Evolutionary conservation across 768 basidiomycete genomes (phyloP), one percentile per base, ranked within the genome.

Genomic region (Lepiota brunneoincarnata): DNA sequence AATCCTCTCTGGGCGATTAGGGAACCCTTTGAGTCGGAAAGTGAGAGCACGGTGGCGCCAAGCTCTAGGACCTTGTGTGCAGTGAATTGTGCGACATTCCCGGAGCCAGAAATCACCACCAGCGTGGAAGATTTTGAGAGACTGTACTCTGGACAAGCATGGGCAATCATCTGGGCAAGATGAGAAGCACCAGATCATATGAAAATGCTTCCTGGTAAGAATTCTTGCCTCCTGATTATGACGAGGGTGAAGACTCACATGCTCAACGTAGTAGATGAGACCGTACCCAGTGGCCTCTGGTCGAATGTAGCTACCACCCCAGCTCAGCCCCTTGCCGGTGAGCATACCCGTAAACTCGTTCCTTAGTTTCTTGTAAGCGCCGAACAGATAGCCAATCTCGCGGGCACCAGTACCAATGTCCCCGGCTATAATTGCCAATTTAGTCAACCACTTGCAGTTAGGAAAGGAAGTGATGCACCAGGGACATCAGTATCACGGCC

Each of bases 41-140:
- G 78, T 17, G 86, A 83, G 64, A 86, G 69, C 53, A 88, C 86
- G 57, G 75, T 81, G 44, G 79, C 87, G 48, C 87, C 88, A 65
- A 89, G 83, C 69, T 86, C 85, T 68, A 90, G 79, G 59, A 87
- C 82, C 68, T 89, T 88, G 68, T 87, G 76, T 0, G 88, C 88
- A 49, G 87, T 87, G 74, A 73, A 88, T 61, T 83, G 86, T 35
- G 87, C 82, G 62, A 90, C 88, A 70, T 90, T 90, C 21, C 87
- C 88, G 20, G 86, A 79, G 52, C 88, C 81, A 31, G 80, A 82
- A 64, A 83, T 77, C 47, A 78, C 78, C 51, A 83, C 82, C 42
- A 76, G 71, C 26, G 80, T 82, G 43, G 68, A 59, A 31, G 72
- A 66, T 51, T 75, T 73, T 63, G 64, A 60, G 55, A 81, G 72